phyloP scores from a whole-genome alignment of 2,329 filamentous ascomycete genomes.

The Claviceps sp. region DNA sequence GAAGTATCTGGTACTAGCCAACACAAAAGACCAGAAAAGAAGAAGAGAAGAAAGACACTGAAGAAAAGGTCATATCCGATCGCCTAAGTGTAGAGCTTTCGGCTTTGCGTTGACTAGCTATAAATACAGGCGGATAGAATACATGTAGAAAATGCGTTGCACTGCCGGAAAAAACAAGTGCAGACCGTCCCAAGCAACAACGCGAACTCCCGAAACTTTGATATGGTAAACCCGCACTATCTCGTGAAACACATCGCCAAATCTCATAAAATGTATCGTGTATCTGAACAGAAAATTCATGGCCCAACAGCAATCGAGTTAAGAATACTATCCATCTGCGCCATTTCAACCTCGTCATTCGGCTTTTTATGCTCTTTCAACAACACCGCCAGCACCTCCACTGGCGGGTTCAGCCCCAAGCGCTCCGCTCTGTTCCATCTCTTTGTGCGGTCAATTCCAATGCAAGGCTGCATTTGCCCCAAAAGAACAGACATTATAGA shows the following conservation, averaged over 20 bases:
- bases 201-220: neutral
- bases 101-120: neutral
- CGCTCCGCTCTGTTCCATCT: conserved; percentile 79
- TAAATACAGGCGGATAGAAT: neutral
- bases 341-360: conserved; percentile 43
- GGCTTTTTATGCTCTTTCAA: conserved; percentile 53
- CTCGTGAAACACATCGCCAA: neutral
- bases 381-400: conserved; percentile 80
- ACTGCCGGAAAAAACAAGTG: neutral
- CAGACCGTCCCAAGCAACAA: neutral
- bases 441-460: conserved; percentile 68
- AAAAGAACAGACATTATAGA: neutral
- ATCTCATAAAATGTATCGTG: conserved; percentile 1
- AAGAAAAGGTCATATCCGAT: neutral
- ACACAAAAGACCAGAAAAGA: neutral
- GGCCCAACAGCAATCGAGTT: conserved; percentile 33
- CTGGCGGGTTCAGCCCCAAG: conserved; percentile 73
- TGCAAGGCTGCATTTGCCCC: conserved; percentile 54
- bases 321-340: conserved; percentile 60
- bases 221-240: neutral
- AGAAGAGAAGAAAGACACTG: neutral
- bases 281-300: conserved; percentile 8
- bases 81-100: neutral
- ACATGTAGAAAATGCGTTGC: neutral
- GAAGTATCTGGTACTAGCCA: conserved; percentile 82